Percentiles rank a stretch among this genome's conserved stretches.
Conservation (phyloP, 2,329 filamentous ascomycete species). For the Scytalidium lignicola region DNA sequence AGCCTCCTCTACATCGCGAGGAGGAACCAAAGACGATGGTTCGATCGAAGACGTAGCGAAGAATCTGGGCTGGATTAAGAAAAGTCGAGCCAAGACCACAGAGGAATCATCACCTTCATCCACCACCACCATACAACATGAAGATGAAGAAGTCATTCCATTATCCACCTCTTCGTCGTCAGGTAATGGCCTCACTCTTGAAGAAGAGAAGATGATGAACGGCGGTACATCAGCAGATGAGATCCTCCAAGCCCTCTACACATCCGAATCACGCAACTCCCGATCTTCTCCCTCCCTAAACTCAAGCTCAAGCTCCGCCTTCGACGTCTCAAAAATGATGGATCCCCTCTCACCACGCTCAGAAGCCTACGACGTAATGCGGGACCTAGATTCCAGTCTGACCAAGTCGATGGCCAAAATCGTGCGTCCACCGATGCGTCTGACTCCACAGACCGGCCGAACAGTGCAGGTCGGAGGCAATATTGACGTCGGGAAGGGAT, state of each 20-base stretch:
- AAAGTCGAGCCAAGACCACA: not conserved
- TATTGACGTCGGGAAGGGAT: conserved; percentile 21
- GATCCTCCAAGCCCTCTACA: conserved; percentile 4
- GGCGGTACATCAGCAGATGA: conserved; percentile 10
- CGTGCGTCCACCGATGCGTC: conserved; percentile 9
- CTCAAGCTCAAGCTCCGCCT: not conserved
- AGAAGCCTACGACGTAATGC: not conserved
- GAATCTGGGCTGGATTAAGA: not conserved
- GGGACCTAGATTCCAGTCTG: not conserved
- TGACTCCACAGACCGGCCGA: conserved; percentile 23
- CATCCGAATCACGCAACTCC: not conserved
- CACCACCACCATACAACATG: not conserved
- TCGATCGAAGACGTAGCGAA: not conserved
- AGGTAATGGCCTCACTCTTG: not conserved
- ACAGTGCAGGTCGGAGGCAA: conserved; percentile 11
- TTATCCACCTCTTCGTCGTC: not conserved
- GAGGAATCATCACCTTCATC: not conserved
- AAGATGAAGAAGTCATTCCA: not conserved
- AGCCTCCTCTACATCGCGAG: not conserved
- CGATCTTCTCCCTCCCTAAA: not conserved
- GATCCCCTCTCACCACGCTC: not conserved
- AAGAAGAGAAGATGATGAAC: conserved; percentile 2
- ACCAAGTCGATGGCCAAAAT: not conserved
- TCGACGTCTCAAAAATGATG: conserved; percentile 6
- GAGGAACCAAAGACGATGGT: not conserved